Evolutionary conservation across 345 rosid species (phyloP).

Genomic region (Gossypium turneri): DNA sequence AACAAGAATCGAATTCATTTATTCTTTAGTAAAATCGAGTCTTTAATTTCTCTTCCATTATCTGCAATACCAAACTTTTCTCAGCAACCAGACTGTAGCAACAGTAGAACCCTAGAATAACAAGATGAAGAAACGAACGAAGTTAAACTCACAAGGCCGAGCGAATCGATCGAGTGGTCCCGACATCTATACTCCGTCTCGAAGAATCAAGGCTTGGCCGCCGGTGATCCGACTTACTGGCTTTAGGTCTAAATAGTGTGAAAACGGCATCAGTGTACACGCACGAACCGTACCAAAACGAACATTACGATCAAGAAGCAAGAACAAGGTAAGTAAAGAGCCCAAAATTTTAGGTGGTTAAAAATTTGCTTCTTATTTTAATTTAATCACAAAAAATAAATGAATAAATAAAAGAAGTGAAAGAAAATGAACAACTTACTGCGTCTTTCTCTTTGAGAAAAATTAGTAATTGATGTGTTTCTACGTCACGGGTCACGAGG

Average conservation of each 20-base stretch:
- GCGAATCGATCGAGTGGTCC: slow-evolving; percentile 96
- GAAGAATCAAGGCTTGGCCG: slow-evolving; percentile 8
- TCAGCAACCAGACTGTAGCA: slow-evolving; percentile 21
- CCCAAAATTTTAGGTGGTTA: slow-evolving; percentile 10
- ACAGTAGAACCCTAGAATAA: slow-evolving; percentile 35
- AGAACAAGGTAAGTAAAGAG: not conserved
- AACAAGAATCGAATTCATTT: not conserved
- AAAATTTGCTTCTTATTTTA: not conserved
- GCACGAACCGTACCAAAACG: slow-evolving; percentile 16
- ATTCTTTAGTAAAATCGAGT: slow-evolving; percentile 6
- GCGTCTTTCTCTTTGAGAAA: not conserved
- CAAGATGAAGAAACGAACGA: not conserved
- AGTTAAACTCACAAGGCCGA: slow-evolving; percentile 70
- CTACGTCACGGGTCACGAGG: slow-evolving; percentile 29
- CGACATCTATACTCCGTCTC: slow-evolving; percentile 51
- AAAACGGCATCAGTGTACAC: slow-evolving; percentile 20
- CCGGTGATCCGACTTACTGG: not conserved
- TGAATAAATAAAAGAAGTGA: not conserved
- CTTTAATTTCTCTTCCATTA: not conserved
- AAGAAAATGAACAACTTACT: not conserved
- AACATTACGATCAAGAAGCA: slow-evolving; percentile 21
- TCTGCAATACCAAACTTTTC: not conserved
- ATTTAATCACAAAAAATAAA: not conserved
- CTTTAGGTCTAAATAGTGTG: slow-evolving; percentile 18
- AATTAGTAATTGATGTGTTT: not conserved